phyloP scores from a whole-genome alignment of 2,329 filamentous ascomycete genomes.

The Neofusicoccum umdonicola region DNA sequence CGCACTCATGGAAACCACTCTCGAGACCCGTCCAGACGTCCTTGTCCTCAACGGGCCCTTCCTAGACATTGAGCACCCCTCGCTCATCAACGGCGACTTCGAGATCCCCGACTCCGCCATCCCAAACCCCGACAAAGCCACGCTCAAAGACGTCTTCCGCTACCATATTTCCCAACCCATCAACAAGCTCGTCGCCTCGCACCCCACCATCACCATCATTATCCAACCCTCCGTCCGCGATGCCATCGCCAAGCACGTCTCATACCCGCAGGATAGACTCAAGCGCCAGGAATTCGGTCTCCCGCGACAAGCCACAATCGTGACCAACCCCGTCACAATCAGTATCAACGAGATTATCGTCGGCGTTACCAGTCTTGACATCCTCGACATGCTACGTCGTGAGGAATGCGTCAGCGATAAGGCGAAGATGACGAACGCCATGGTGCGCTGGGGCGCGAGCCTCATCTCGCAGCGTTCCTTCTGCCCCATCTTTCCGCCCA shows the following conservation, averaged over 20 bases:
- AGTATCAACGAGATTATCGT: constrained; percentile 84
- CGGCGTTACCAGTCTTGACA: constrained; percentile 79
- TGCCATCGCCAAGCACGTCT: constrained; percentile 75
- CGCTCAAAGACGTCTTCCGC: constrained; percentile 79
- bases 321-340: constrained; percentile 88
- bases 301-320: constrained; percentile 70
- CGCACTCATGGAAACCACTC: constrained; percentile 74
- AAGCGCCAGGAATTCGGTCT: constrained; percentile 69
- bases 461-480: constrained; percentile 89
- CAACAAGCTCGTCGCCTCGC: constrained; percentile 64
- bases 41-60: constrained; percentile 84
- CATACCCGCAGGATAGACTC: constrained; percentile 79
- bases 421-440: constrained; percentile 57
- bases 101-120: constrained; percentile 41
- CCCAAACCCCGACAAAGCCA: constrained; percentile 66
- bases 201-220: constrained; percentile 78
- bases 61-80: constrained; percentile 84
- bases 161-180: constrained; percentile 74
- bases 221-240: constrained; percentile 82
- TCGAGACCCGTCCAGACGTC: constrained; percentile 71
- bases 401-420: constrained; percentile 66
- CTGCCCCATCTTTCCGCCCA: constrained; percentile 82
- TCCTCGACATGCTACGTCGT: constrained; percentile 75
- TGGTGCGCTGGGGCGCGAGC: constrained; percentile 71
- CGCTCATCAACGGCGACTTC: constrained; percentile 62